phyloP scores from a whole-genome alignment of 352 stramenopile genomes.

The Blastocystis sp. region DNA sequence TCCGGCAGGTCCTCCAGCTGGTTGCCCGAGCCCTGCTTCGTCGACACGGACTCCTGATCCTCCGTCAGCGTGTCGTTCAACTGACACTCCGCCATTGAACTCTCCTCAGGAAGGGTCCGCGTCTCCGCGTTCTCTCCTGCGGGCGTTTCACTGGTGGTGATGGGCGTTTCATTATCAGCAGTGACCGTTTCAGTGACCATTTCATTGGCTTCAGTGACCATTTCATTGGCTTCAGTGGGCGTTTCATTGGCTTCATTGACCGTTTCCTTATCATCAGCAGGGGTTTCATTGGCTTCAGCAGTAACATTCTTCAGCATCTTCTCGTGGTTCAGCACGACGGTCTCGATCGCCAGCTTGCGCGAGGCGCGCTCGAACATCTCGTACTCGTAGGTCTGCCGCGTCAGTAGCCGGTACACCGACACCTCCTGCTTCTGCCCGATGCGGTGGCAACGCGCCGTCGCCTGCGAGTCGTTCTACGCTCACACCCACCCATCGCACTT shows the following conservation, averaged over 20 bases:
- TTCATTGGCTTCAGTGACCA: conserved; percentile 8
- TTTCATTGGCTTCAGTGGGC: conserved; percentile 46
- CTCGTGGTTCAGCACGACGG: conserved; percentile 93
- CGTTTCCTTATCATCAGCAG: conserved; percentile 66
- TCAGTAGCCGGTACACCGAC: conserved; percentile 93
- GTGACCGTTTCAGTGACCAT: not conserved
- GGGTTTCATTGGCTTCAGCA: conserved; percentile 72
- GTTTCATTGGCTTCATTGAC: conserved; percentile 17
- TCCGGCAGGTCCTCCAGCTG: conserved; percentile 33
- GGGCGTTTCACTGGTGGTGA: not conserved
- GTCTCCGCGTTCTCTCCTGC: not conserved
- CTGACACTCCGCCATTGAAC: not conserved
- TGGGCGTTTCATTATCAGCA: not conserved
- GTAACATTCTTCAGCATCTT: conserved; percentile 81
- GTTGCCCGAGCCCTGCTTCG: not conserved
- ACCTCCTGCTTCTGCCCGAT: conserved; percentile 98
- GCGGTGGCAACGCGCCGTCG: conserved; percentile 83
- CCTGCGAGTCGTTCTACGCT: conserved; percentile 76
- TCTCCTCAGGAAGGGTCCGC: not conserved
- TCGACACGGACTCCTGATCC: not conserved
- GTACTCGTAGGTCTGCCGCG: conserved; percentile 96
- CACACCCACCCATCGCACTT: too few species aligned
- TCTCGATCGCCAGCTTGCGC: conserved; percentile 95
- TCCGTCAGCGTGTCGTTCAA: not conserved
- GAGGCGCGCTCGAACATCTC: conserved; percentile 98